Conservation (phyloP, 306 rosid genomes). For the Citrullus mucosospermus region DNA sequence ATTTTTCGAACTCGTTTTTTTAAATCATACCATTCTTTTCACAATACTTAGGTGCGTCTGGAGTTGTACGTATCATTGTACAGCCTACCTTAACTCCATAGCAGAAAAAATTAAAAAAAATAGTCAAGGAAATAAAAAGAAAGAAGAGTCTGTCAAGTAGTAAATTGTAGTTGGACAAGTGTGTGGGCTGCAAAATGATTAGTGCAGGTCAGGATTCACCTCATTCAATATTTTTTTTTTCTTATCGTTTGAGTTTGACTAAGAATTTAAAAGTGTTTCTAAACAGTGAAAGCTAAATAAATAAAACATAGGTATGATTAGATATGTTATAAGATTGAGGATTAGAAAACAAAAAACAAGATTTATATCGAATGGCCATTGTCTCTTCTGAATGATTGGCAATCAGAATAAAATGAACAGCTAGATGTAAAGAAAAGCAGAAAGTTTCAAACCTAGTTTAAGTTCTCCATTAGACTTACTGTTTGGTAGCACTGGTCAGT, state of each 20-base stretch:
- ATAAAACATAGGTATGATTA: neutral
- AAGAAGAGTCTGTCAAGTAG: too few relatives aligned
- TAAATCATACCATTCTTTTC: neutral
- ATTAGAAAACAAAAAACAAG: neutral
- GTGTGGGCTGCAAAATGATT: too few relatives aligned
- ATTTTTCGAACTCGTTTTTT: neutral
- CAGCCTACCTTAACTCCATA: too few relatives aligned
- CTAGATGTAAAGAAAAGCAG: neutral
- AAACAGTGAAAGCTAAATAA: neutral
- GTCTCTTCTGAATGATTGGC: neutral
- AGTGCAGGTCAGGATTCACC: too few relatives aligned
- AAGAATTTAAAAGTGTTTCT: neutral
- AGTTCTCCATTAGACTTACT: neutral
- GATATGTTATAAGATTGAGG: neutral
- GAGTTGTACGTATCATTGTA: too few relatives aligned
- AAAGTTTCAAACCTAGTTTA: neutral
- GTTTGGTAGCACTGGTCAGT: neutral
- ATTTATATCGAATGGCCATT: neutral
- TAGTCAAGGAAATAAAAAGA: too few relatives aligned
- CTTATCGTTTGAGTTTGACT: neutral
- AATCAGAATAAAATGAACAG: neutral
- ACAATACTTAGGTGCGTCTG: too few relatives aligned
- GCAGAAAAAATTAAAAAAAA: too few relatives aligned
- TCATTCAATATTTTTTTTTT: too few relatives aligned
- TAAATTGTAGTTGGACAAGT: too few relatives aligned